Conservation (phyloP, 1,284 basidiomycete genomes). For the Cryptococcus jaspeensis region DNA sequence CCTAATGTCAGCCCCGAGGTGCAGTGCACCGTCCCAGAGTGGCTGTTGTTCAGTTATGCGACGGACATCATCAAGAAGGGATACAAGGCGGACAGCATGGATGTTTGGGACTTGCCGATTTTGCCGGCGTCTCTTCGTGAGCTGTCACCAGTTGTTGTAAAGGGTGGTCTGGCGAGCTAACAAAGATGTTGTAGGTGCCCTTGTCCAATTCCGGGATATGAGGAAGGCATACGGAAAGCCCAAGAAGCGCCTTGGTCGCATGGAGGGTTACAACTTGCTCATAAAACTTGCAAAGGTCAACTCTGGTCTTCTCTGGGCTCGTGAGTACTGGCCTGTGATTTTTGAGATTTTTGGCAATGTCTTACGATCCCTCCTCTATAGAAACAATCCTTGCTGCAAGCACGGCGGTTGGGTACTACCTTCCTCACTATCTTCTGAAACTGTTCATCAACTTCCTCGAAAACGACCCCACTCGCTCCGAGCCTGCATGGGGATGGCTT, state of each 20-base stretch:
- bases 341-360: not conserved
- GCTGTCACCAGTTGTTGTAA: slow-evolving; percentile 6
- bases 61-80: slow-evolving; percentile 80
- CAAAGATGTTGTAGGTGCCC: slow-evolving; percentile 25
- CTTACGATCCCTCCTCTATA: slow-evolving; percentile 9
- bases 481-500: slow-evolving; percentile 53
- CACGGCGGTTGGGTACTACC: slow-evolving; percentile 70
- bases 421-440: slow-evolving; percentile 72
- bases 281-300: slow-evolving; percentile 49
- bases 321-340: slow-evolving; percentile 25
- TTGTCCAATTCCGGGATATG: slow-evolving; percentile 39
- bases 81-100: slow-evolving; percentile 66
- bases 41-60: slow-evolving; percentile 74
- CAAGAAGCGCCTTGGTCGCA: slow-evolving; percentile 29
- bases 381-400: slow-evolving; percentile 62
- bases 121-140: slow-evolving; percentile 70
- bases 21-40: slow-evolving; percentile 60
- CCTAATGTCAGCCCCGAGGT: slow-evolving; percentile 46
- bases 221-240: slow-evolving; percentile 38
- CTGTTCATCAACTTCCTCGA: slow-evolving; percentile 73
- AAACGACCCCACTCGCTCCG: slow-evolving; percentile 54
- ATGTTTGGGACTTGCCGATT: slow-evolving; percentile 81
- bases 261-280: slow-evolving; percentile 48
- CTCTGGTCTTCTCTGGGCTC: slow-evolving; percentile 37
- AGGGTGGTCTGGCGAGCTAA: not conserved